phyloP scores from a whole-genome alignment of 73 alveolate genomes.

The Loxodes magnus region DNA sequence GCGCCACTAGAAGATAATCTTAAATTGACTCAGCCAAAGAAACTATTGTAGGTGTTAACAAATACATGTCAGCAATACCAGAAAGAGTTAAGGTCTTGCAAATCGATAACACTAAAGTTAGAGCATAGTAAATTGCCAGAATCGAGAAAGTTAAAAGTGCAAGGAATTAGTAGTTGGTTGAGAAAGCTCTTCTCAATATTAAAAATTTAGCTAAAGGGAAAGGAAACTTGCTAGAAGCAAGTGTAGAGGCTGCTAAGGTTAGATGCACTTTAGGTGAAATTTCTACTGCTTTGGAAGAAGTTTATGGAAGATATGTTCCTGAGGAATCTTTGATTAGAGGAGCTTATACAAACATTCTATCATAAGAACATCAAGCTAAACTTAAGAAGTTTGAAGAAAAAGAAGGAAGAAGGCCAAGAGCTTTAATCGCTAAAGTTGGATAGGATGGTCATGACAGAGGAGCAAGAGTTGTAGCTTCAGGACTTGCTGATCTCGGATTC shows the following conservation, averaged over 20 bases:
- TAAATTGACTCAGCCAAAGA: constrained; percentile 55
- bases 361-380: constrained; percentile 15
- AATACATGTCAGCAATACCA: constrained; percentile 35
- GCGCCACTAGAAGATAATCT: constrained; percentile 57
- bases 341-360: constrained; percentile 28
- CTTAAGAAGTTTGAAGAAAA: constrained; percentile 31
- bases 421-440: constrained; percentile 53
- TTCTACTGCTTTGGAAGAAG: constrained; percentile 47
- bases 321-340: constrained; percentile 39
- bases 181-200: constrained; percentile 20
- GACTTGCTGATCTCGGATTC: constrained; percentile 60
- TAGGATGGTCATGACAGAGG: constrained; percentile 73
- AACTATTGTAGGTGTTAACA: constrained; percentile 56
- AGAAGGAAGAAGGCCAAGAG: constrained; percentile 62
- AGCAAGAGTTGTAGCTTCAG: constrained; percentile 57
- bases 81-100: constrained; percentile 31
- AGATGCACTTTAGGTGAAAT: constrained; percentile 62
- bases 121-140: constrained; percentile 31
- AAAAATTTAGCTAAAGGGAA: constrained; percentile 44
- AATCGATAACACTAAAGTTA: constrained; percentile 38
- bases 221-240: constrained; percentile 45
- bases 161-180: constrained; percentile 25
- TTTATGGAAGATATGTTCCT: constrained; percentile 43
- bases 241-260: constrained; percentile 44
- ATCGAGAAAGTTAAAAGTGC: constrained; percentile 21